A percentile compares a stretch with the other conserved stretches of the same genome.
phyloP scores from a whole-genome alignment of 2,329 filamentous ascomycete species.

The Penicillium sp. region DNA sequence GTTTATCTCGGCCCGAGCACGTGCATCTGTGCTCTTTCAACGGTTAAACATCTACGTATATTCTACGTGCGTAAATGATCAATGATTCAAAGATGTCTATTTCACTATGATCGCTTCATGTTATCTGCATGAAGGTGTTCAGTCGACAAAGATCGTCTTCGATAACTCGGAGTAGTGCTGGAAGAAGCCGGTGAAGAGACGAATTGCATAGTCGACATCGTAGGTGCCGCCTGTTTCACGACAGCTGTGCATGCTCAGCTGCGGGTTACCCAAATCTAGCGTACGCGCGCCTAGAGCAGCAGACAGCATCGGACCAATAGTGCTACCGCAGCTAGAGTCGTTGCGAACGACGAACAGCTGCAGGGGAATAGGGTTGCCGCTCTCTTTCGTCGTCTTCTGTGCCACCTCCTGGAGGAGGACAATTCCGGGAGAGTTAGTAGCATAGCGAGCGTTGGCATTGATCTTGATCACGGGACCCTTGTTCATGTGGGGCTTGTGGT shows the following conservation, averaged over 20 bases:
- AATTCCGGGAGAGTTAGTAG: conserved; percentile 92
- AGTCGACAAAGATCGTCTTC: conserved; percentile 79
- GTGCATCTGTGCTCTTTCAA: conserved; percentile 8
- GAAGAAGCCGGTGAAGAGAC: conserved; percentile 84
- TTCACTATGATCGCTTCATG: background rate
- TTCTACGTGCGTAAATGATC: too few species aligned
- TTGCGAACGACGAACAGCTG: conserved; percentile 96
- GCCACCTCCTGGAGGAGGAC: conserved; percentile 88
- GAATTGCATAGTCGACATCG: conserved; percentile 81
- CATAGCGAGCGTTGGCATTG: conserved; percentile 95
- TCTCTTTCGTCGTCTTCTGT: conserved; percentile 51
- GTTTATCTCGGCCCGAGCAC: conserved; percentile 21
- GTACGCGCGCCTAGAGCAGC: conserved; percentile 82
- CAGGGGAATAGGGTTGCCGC: conserved; percentile 69
- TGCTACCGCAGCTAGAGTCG: conserved; percentile 89
- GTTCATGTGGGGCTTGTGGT: conserved; percentile 93
- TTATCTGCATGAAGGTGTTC: conserved; percentile 6
- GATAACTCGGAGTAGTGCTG: conserved; percentile 77
- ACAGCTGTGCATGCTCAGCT: conserved; percentile 95
- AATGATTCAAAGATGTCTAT: background rate
- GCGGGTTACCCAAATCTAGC: conserved; percentile 87
- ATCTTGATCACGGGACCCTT: conserved; percentile 95
- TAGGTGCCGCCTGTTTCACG: conserved; percentile 84
- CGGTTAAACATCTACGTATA: background rate
- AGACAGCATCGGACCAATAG: conserved; percentile 94